Evolutionary conservation across 371 early-diverging fungal genomes (phyloP).

Genomic region (Dichotomocladium elegans): DNA sequence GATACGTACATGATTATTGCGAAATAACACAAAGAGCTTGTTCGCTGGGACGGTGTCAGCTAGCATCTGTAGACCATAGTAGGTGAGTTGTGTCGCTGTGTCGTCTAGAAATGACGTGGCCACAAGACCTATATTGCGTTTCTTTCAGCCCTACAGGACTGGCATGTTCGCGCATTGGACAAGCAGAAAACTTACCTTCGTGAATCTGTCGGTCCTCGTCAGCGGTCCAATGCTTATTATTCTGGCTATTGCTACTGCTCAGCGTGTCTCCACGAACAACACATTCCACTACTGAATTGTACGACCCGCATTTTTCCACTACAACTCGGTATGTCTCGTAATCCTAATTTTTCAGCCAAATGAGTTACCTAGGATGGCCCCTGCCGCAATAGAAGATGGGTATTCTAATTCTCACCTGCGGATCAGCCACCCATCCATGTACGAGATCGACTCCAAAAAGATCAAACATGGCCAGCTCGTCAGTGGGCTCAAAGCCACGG

Average conservation of each 20-base stretch:
- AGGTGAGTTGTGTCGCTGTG: slow-evolving; percentile 84
- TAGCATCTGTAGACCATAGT: slow-evolving; percentile 68
- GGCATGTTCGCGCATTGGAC: too few relatives aligned
- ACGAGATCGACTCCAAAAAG: slow-evolving; percentile 76
- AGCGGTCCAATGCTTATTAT: slow-evolving; percentile 9
- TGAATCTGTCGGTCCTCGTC: slow-evolving; percentile 28
- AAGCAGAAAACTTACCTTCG: slow-evolving; percentile 24
- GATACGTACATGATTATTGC: slow-evolving; percentile 83
- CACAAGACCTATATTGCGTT: slow-evolving; percentile 48
- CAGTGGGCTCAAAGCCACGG: slow-evolving; percentile 74
- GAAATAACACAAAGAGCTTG: slow-evolving; percentile 75
- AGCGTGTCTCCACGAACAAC: slow-evolving; percentile 66
- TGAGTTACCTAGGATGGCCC: too few relatives aligned
- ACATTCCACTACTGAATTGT: slow-evolving; percentile 79
- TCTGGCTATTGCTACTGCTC: slow-evolving; percentile 20
- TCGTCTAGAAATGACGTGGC: slow-evolving; percentile 63
- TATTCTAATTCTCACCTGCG: slow-evolving; percentile 33
- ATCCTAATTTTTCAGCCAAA: too few relatives aligned
- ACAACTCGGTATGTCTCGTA: slow-evolving; percentile 52
- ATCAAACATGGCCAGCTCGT: slow-evolving; percentile 75
- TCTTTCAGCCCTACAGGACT: too few relatives aligned
- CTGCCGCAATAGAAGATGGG: neutral
- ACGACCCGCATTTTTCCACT: slow-evolving; percentile 54
- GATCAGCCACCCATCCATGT: slow-evolving; percentile 90
- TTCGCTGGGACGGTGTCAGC: slow-evolving; percentile 57